Conservation (phyloP, 805 yeast species). For the Kluyveromyces starmeri region DNA sequence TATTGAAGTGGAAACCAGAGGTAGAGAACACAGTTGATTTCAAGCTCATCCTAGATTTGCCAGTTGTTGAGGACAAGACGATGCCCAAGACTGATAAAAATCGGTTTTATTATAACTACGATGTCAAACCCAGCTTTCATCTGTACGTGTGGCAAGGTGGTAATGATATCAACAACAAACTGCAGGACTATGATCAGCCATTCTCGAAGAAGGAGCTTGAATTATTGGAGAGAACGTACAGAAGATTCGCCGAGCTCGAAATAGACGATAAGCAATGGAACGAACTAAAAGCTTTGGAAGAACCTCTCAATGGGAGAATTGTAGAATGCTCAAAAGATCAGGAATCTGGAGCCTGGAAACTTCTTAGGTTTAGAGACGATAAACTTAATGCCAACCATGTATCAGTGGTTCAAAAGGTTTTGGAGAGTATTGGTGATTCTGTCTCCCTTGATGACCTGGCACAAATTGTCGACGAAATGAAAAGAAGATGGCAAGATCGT, state of each 20-base stretch:
- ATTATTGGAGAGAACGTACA: slow-evolving; percentile 39
- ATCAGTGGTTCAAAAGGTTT: slow-evolving; percentile 70
- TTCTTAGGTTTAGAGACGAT: slow-evolving; percentile 88
- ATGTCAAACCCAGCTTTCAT: slow-evolving; percentile 61
- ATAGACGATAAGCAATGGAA: slow-evolving; percentile 75
- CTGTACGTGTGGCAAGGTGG: slow-evolving; percentile 74
- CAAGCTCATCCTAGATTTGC: slow-evolving; percentile 43
- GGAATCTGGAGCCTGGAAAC: slow-evolving; percentile 62
- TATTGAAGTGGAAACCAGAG: slow-evolving; percentile 95
- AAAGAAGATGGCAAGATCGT: slow-evolving; percentile 54
- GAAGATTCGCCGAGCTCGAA: slow-evolving; percentile 55
- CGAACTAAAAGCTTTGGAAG: slow-evolving; percentile 51
- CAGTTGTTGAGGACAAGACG: slow-evolving; percentile 27
- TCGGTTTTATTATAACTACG: slow-evolving; percentile 72
- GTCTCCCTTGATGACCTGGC: slow-evolving; percentile 72
- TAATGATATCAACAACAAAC: slow-evolving; percentile 26
- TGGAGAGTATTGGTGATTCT: slow-evolving; percentile 78
- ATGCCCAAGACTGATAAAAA: slow-evolving; percentile 49
- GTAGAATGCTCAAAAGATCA: slow-evolving; percentile 72
- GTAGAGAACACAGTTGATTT: slow-evolving; percentile 92
- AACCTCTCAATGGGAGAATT: slow-evolving; percentile 83
- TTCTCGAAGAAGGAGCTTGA: slow-evolving; percentile 26
- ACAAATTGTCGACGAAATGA: slow-evolving; percentile 47
- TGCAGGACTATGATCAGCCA: slow-evolving; percentile 25
- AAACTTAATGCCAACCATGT: slow-evolving; percentile 81